Evolutionary conservation across 2,329 filamentous ascomycete species (phyloP).

Genomic region (Talaromyces albobiverticillius): DNA sequence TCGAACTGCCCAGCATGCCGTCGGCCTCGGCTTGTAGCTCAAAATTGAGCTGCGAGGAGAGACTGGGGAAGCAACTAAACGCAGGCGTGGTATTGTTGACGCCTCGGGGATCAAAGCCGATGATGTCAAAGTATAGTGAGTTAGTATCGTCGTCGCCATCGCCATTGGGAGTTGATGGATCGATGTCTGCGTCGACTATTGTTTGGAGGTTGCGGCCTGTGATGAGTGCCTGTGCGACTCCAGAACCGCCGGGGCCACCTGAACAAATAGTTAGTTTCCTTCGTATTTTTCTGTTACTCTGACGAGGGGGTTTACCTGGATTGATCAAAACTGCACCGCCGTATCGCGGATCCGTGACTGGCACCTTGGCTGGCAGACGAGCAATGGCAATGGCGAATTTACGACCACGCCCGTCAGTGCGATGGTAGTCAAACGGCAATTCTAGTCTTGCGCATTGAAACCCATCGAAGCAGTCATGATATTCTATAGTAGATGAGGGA

Average conservation of each 20-base stretch:
- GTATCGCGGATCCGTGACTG: constrained; percentile 41
- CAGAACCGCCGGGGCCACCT: constrained; percentile 47
- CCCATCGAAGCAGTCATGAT: constrained; percentile 43
- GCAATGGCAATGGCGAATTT: constrained; percentile 44
- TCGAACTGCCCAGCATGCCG: constrained; percentile 33
- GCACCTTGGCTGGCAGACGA: constrained; percentile 44
- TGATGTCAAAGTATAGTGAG: constrained; percentile 37
- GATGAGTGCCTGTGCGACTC: constrained; percentile 32
- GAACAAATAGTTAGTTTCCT: neutral
- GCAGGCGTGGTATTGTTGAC: constrained; percentile 41
- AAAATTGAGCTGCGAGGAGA: constrained; percentile 29
- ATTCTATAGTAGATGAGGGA: constrained; percentile 30
- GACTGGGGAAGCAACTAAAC: constrained; percentile 39
- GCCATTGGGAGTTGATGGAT: constrained; percentile 21
- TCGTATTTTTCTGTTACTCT: neutral
- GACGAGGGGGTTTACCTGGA: constrained; percentile 28
- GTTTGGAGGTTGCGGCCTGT: constrained; percentile 35
- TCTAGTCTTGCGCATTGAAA: constrained; percentile 50
- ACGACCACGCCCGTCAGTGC: constrained; percentile 29
- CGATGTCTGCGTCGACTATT: constrained; percentile 33
- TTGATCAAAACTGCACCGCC: constrained; percentile 50
- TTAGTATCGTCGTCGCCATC: neutral
- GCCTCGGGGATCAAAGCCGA: constrained; percentile 46
- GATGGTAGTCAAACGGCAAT: constrained; percentile 49
- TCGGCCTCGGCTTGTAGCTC: constrained; percentile 33